Evolutionary conservation across 2,329 filamentous ascomycete genomes (phyloP).

Genomic region (Diaporthe sp.): DNA sequence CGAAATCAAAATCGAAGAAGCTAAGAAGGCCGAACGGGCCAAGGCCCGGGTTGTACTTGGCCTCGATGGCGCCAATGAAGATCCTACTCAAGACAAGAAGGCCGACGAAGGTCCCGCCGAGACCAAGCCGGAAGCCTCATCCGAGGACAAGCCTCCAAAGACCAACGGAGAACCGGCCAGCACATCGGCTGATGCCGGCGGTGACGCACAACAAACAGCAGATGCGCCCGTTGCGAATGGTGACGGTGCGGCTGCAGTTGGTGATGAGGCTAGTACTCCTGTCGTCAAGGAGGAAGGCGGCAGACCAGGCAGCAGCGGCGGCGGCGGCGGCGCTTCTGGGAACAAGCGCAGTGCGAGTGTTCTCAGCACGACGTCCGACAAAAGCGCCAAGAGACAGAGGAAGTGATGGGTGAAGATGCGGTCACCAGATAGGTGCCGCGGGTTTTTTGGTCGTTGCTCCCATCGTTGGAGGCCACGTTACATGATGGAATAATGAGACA

Average conservation of each 20-base stretch:
- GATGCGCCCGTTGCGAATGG: constrained; percentile 34
- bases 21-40: constrained; percentile 68
- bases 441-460: background rate
- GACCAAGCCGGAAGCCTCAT: background rate
- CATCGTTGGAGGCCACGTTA: constrained; percentile 2
- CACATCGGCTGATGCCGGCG: constrained; percentile 40
- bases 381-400: constrained; percentile 70
- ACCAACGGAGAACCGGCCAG: constrained; percentile 36
- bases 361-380: constrained; percentile 78
- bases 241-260: constrained; percentile 11
- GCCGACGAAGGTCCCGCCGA: constrained; percentile 40
- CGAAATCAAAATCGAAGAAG: constrained; percentile 74
- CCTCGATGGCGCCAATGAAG: constrained; percentile 42
- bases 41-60: constrained; percentile 50
- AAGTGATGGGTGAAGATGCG: constrained; percentile 56
- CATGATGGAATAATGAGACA: background rate
- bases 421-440: constrained; percentile 36
- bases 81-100: constrained; percentile 39
- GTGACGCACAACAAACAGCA: constrained; percentile 36
- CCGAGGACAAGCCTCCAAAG: constrained; percentile 34
- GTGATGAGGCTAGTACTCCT: constrained; percentile 39
- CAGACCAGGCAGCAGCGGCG: constrained; percentile 57
- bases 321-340: constrained; percentile 47
- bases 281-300: constrained; percentile 47
- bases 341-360: constrained; percentile 90